A percentile compares a stretch with the other conserved stretches of the same genome.
These are phyloP conservation scores for Ogataea allantospora DNA, from an alignment of 805 yeast species.

Conservation along the genomic window DNA sequence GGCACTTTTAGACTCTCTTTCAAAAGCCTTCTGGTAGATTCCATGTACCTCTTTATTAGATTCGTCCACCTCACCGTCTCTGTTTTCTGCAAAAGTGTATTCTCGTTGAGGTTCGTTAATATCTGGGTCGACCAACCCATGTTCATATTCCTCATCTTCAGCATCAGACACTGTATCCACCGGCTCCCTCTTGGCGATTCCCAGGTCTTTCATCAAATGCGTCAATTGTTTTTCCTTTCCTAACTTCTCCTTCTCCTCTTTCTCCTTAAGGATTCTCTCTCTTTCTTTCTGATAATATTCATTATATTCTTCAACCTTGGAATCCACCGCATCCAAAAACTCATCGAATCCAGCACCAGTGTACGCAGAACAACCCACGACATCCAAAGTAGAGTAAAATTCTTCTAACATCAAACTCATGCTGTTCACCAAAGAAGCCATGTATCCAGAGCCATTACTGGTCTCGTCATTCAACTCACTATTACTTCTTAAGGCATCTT, in stretches of 20 bases:
- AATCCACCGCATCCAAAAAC: conserved; percentile 78
- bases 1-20: conserved; percentile 56
- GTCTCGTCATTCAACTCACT: conserved; percentile 64
- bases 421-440: conserved; percentile 90
- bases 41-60: conserved; percentile 55
- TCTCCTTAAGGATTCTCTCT: conserved; percentile 72
- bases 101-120: conserved; percentile 48
- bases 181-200: conserved; percentile 44
- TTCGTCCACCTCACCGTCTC: conserved; percentile 57
- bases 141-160: conserved; percentile 40
- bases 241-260: conserved; percentile 70
- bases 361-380: conserved; percentile 87
- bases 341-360: conserved; percentile 96
- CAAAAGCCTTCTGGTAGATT: conserved; percentile 73
- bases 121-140: conserved; percentile 46
- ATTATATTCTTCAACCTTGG: conserved; percentile 84
- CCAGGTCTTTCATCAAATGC: conserved; percentile 83
- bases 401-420: conserved; percentile 96
- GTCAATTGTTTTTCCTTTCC: conserved; percentile 70
- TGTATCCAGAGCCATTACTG: conserved; percentile 74
- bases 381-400: conserved; percentile 88
- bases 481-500: conserved; percentile 66
- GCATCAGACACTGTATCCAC: conserved; percentile 53
- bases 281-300: conserved; percentile 82
- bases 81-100: conserved; percentile 65